Evolutionary conservation across 768 basidiomycete species (phyloP), one percentile per base, ranked within the genome.

Genomic region (Tulasnella sp.): DNA sequence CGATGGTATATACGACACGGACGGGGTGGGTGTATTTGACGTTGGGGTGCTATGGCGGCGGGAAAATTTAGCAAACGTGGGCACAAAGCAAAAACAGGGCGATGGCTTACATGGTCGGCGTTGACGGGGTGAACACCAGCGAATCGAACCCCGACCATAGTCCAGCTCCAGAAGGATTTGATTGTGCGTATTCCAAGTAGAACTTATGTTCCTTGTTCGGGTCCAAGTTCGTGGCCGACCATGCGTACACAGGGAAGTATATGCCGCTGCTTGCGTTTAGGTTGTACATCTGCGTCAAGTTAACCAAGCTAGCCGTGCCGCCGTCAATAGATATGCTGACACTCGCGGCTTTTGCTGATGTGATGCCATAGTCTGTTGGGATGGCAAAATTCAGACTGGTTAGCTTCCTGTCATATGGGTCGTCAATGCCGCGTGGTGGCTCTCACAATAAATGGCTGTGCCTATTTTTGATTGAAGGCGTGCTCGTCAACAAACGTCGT

Each of bases 191-290:
- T 25, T 49, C 52, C 17, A 74, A 14, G 54, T 52, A 74, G 39
- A 74, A 74, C 29, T 45, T 74, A 31, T 74, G 73, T 36, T 74
- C 45, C n/a, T 36, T 74, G 49, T 38, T 74, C n/a, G 73, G 73
- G 19, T 74, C 73, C 31, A 74, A 37, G 29, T 74, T 74, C 25
- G 54, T 58, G 49, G 73, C 73, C n/a, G 49, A 54, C 73, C 73
- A 74, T 34, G 73, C 73, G 52, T 52, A 58, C 5, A 74, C 73
- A 6, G 73, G 73, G 36, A 52, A 74, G 52, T 74, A 52, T n/a
- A 74, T 74, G 17, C 37, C 49, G 34, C 73, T 74, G 15, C 25
- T 17, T 31, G 12, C 25, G 52, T 74, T 74, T n/a, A 74, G 34
- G 34, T 74, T 36, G 54, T 74, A 74, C 29, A 39, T 58, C 52